Percentiles rank a stretch among this genome's conserved stretches.
These are phyloP conservation scores for Scleroderma bovista DNA, from an alignment of 768 basidiomycete species.

Conservation along the genomic window DNA sequence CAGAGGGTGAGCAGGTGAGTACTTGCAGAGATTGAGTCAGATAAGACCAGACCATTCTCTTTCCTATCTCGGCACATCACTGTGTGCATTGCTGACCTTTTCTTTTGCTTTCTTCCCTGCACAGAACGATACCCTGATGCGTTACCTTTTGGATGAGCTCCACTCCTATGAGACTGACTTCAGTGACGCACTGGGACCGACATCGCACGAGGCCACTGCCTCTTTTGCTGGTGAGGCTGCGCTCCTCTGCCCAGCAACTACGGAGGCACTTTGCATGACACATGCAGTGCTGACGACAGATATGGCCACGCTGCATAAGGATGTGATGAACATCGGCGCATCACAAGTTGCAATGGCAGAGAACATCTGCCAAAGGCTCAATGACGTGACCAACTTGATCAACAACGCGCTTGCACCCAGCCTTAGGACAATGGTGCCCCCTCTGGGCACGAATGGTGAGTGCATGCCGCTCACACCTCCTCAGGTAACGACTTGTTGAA, in stretches of 20 bases:
- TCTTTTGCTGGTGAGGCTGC: constrained; percentile 1
- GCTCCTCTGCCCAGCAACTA: background rate
- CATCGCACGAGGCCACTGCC: background rate
- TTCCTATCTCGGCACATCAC: background rate
- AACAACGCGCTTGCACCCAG: too few relatives aligned
- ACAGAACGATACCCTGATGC: constrained; percentile 3
- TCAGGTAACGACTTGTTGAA: too few relatives aligned
- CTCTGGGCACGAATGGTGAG: too few relatives aligned
- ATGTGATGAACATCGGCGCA: background rate
- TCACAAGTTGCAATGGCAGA: background rate
- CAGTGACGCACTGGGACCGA: constrained; percentile 7
- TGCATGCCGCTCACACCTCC: too few relatives aligned
- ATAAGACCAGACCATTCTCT: too few relatives aligned
- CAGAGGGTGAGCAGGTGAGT: constrained; percentile 31
- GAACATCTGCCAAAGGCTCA: background rate
- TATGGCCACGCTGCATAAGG: background rate
- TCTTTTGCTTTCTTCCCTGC: background rate
- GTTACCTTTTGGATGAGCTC: constrained; percentile 26
- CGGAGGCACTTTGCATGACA: background rate
- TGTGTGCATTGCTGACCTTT: too few relatives aligned
- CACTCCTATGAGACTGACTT: constrained; percentile 21
- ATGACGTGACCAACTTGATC: background rate
- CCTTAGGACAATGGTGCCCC: too few relatives aligned
- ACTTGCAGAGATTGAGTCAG: too few relatives aligned
- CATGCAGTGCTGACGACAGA: background rate